Evolutionary conservation across 192 early-diverging fungal species (phyloP), one percentile per base, ranked within the genome.

Genomic region (Backusella australiensis): DNA sequence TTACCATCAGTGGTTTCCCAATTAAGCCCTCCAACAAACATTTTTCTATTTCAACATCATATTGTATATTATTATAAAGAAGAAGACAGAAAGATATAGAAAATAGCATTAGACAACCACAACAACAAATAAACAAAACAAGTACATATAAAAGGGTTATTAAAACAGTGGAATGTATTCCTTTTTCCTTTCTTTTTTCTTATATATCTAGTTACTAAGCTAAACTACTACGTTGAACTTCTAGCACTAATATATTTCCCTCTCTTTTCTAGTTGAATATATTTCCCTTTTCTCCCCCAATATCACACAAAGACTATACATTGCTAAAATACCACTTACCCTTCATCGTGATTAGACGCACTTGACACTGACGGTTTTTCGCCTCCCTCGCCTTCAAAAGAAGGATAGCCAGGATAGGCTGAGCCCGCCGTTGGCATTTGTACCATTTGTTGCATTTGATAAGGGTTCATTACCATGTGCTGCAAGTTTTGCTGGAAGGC

Each of bases 1-100:
- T 92, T 91, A 93, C 92, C 92, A 86, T 93, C 90, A 38, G 92
- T 92, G 34, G 93, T 94, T 78, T 94, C 93, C 92, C 92, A 93
- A 81, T 92, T 93, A 76, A 94, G 82, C 67, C 92, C 93, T 73
- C 93, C 93, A 75, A 93, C 85, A 83, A 93, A 93, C 88, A 93
- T 90, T 86, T 93, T 93, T 83, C 92, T 93, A 91, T 70, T 23
- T 17, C 17, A 53, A 21, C 72, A 39, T 11, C 34, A 59, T 67
- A 35, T 34, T 67, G 23, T 39, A 38, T 41, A 32, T 34, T 63
- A 32, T 67, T 63, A 32, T 44, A 49, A 49, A 49, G 17, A 19
- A 49, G 4, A 49, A 49, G 46, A 49, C 32, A 49, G 72, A 39
- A 72, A 53, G 77, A 56, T 39, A 65, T 21, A 76, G 75, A 52